These are phyloP conservation scores for Podila clonocystis DNA, from an alignment of 192 early-diverging fungal genomes.

Conservation along the genomic window DNA sequence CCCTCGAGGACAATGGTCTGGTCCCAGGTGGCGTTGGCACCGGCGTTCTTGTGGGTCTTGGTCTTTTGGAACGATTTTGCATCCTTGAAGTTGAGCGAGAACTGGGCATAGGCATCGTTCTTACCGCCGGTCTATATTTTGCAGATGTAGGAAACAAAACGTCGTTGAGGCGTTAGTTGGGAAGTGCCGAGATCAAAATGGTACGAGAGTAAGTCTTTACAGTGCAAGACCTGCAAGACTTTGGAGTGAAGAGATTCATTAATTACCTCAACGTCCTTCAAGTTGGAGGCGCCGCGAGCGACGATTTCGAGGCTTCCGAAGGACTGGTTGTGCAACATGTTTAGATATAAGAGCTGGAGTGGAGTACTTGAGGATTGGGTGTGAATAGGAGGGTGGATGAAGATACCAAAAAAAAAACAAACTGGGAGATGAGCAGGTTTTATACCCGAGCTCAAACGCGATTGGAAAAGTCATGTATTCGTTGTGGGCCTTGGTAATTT, in stretches of 20 bases:
- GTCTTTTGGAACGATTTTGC: constrained; percentile 48
- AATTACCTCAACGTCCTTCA: constrained; percentile 24
- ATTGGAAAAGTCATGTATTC: too few species aligned
- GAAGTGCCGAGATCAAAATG: background rate
- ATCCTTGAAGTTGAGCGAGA: constrained; percentile 36
- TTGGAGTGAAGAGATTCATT: background rate
- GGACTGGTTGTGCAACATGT: constrained; percentile 7
- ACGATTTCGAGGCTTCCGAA: constrained; percentile 5
- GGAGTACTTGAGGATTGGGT: background rate
- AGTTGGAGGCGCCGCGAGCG: constrained; percentile 8
- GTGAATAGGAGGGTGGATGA: background rate
- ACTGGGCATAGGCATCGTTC: constrained; percentile 53
- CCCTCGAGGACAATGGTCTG: constrained; percentile 38
- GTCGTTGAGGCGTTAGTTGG: background rate
- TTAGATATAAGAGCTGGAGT: background rate
- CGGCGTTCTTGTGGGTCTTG: constrained; percentile 37
- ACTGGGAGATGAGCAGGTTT: too few species aligned
- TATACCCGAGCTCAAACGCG: too few species aligned
- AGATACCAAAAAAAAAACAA: too few species aligned
- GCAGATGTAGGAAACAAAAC: background rate
- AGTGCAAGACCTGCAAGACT: too few species aligned
- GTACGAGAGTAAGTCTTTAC: background rate
- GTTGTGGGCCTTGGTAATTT: too few species aligned
- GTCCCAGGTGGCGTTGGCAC: constrained; percentile 48
- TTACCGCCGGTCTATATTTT: constrained; percentile 19